Percentiles rank a stretch among this genome's conserved stretches.
Evolutionary conservation across 345 rosid genomes (phyloP).

Genomic region (Heritiera littoralis): DNA sequence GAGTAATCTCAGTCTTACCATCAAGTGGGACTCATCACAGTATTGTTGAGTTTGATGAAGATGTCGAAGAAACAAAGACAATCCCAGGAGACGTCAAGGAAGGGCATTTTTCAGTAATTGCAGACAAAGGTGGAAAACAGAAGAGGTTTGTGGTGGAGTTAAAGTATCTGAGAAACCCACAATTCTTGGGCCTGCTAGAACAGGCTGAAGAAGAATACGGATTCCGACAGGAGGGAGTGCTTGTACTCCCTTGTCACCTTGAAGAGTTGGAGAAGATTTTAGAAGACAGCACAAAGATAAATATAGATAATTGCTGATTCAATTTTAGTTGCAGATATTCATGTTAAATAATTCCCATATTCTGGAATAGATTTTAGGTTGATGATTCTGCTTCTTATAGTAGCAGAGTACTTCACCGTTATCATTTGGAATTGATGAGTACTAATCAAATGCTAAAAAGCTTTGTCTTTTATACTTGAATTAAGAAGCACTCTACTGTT

Average conservation of each 20-base stretch:
- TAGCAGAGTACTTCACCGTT: not conserved
- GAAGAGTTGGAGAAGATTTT: constrained; percentile 49
- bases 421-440: not conserved
- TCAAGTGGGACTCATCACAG: not conserved
- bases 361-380: not conserved
- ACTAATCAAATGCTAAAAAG: not conserved
- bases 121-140: constrained; percentile 42
- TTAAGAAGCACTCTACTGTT: no score
- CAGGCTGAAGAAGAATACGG: constrained; percentile 56
- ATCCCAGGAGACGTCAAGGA: constrained; percentile 42
- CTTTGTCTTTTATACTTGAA: no score
- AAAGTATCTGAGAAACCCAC: constrained; percentile 39
- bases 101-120: constrained; percentile 47
- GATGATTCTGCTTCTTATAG: not conserved
- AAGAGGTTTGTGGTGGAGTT: constrained; percentile 56
- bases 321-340: not conserved
- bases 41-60: constrained; percentile 17
- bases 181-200: constrained; percentile 44
- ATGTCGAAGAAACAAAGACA: constrained; percentile 12
- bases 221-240: constrained; percentile 42
- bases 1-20: not conserved
- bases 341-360: not conserved
- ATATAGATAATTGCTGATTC: constrained; percentile 21
- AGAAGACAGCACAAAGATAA: constrained; percentile 12
- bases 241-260: constrained; percentile 52